phyloP scores from a whole-genome alignment of 2,329 filamentous ascomycete genomes.

The Xylariomycetidae sp. region DNA sequence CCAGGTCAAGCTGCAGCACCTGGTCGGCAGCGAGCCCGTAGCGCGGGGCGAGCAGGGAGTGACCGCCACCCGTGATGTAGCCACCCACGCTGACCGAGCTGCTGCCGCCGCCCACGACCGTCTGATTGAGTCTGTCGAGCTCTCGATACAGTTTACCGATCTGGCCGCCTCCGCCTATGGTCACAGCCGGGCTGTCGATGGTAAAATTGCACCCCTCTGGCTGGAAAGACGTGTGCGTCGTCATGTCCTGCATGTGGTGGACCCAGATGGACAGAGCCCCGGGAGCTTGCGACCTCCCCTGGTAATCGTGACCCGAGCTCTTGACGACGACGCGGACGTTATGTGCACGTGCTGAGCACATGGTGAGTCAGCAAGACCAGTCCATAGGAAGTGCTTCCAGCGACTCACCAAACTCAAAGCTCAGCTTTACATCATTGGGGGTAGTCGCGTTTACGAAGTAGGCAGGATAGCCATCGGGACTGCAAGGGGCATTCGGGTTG shows the following conservation, averaged over 20 bases:
- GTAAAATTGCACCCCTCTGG: slow-evolving; percentile 34
- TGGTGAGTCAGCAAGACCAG: not conserved
- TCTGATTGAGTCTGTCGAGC: slow-evolving; percentile 39
- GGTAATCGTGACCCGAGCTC: slow-evolving; percentile 41
- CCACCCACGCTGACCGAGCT: slow-evolving; percentile 56
- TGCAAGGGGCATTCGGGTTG: slow-evolving; percentile 27
- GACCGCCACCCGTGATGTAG: slow-evolving; percentile 58
- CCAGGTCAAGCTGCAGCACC: slow-evolving; percentile 53
- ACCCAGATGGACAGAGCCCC: slow-evolving; percentile 52
- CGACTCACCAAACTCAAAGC: slow-evolving; percentile 41
- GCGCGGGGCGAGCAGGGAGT: slow-evolving; percentile 46
- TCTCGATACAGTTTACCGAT: slow-evolving; percentile 44
- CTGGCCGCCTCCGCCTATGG: slow-evolving; percentile 47
- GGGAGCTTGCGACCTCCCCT: slow-evolving; percentile 41
- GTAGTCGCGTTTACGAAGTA: slow-evolving; percentile 36
- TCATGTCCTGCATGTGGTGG: slow-evolving; percentile 39
- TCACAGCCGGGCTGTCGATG: slow-evolving; percentile 46
- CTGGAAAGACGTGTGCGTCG: slow-evolving; percentile 33
- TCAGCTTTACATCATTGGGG: slow-evolving; percentile 28
- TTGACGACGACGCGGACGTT: slow-evolving; percentile 39
- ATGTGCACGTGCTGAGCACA: slow-evolving; percentile 31
- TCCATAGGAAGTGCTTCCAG: not conserved
- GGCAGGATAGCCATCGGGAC: slow-evolving; percentile 32
- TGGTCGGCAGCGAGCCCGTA: slow-evolving; percentile 61
- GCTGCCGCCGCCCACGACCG: slow-evolving; percentile 50